Conservation (phyloP, 2,329 filamentous ascomycete species). For the Ophiosphaerella narmari region DNA sequence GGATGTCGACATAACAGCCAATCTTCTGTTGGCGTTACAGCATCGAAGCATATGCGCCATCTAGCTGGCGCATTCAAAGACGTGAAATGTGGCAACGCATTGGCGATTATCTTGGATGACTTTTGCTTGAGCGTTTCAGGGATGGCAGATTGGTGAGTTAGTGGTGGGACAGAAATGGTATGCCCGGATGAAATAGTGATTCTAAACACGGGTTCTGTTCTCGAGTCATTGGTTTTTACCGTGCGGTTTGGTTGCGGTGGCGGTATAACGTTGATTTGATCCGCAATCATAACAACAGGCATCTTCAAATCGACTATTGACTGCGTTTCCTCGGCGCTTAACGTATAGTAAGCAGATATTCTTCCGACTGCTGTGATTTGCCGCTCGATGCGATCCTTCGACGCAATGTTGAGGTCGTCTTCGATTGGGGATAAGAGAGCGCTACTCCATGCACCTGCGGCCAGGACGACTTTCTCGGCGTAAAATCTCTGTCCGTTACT, state of each 20-base stretch:
- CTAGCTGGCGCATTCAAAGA: too few relatives aligned
- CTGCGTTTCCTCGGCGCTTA: conserved; percentile 53
- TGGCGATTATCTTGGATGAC: too few relatives aligned
- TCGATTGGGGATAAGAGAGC: conserved; percentile 57
- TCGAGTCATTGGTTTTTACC: conserved; percentile 66
- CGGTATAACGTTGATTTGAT: conserved; percentile 54
- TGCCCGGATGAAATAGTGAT: conserved; percentile 54
- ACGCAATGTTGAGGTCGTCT: conserved; percentile 49
- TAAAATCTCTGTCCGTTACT: conserved; percentile 52
- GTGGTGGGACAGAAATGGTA: conserved; percentile 58
- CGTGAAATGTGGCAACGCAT: too few relatives aligned
- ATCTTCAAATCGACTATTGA: conserved; percentile 53
- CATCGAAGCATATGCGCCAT: too few relatives aligned
- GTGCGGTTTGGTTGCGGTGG: conserved; percentile 53
- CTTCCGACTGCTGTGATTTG: conserved; percentile 64
- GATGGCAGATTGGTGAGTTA: conserved; percentile 50
- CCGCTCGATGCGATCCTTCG: conserved; percentile 54
- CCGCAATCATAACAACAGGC: conserved; percentile 60
- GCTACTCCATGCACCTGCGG: conserved; percentile 63
- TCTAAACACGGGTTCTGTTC: conserved; percentile 61
- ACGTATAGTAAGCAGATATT: conserved; percentile 61
- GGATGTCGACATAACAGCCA: too few relatives aligned
- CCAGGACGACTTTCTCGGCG: conserved; percentile 60
- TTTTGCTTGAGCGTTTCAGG: conserved; percentile 45
- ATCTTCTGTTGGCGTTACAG: too few relatives aligned